These are phyloP conservation scores for Silybum marianum DNA, from an alignment of 129 eudicot species.

Conservation along the genomic window DNA sequence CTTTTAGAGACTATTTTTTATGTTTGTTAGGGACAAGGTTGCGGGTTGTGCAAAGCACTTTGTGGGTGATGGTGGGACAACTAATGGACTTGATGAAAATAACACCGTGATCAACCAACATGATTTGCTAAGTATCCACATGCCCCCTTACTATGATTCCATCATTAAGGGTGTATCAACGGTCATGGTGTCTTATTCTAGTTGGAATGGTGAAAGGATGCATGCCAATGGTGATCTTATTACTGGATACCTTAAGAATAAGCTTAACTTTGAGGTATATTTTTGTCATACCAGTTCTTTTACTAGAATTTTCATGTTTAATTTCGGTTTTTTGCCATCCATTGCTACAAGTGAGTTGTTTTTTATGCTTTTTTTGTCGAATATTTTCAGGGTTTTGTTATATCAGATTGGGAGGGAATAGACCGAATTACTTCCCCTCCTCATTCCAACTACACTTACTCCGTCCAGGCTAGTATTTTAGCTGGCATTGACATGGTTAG, in stretches of 20 bases:
- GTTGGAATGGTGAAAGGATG: conserved; percentile 83
- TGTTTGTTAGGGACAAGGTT: conserved; percentile 65
- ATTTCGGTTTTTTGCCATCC: not conserved
- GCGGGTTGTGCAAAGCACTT: conserved; percentile 94
- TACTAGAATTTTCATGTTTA: not conserved
- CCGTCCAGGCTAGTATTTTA: conserved; percentile 62
- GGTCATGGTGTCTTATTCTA: conserved; percentile 84
- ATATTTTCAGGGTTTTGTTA: conserved; percentile 75
- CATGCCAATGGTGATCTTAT: conserved; percentile 71
- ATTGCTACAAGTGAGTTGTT: not conserved
- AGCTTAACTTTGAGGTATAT: conserved; percentile 71
- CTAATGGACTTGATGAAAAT: conserved; percentile 67
- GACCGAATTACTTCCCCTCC: conserved; percentile 87
- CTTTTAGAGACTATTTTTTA: not conserved
- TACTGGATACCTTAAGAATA: conserved; percentile 70
- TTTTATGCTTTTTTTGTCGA: not conserved
- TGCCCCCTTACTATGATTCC: conserved; percentile 83
- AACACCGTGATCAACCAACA: conserved; percentile 60
- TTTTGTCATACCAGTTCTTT: not conserved
- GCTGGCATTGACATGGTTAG: conserved; percentile 93
- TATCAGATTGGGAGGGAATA: conserved; percentile 92
- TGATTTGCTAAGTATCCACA: conserved; percentile 75
- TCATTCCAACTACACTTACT: conserved; percentile 81
- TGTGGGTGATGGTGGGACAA: conserved; percentile 94
- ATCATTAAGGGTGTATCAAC: conserved; percentile 81